Base-by-base conservation (phyloP, 768 basidiomycete species). In the Termitomyces sp. region DNA sequence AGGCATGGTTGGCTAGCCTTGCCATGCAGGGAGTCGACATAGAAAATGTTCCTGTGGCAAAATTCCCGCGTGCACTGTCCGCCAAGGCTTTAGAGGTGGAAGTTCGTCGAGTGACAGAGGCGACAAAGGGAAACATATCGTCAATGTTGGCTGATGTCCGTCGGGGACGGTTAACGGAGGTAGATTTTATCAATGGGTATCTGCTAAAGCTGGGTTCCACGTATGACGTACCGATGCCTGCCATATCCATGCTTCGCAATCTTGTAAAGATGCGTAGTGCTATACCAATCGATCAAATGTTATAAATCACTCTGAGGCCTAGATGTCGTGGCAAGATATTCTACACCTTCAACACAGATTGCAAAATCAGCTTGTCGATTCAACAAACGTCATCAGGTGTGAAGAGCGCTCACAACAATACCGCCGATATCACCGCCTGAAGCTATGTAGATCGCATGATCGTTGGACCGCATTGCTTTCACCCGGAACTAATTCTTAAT, bases 161-260 rank as follows among this genome's bases (percentile, higher is more conserved):
- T 61, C 70, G 72, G 33, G 86, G 86, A 44, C 73, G 75, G 52
- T 60, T 66, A 5, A 94, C 93, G 0, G 94, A 98, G 73, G 80
- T 98, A 24, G 82, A 88, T 18, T 90, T 75, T 64, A 76, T 97
- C 64, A 94, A 91, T 59, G 94, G 95, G 5, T 92, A 94, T 68
- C 70, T 98, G 50, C 66, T 85, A 29, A 71, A 74, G 8, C 72
- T 93, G 8, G 95, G 88, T 26, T 63, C 71, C 48, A 69, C 75
- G 39, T 80, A 87, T 62, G 72, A 75, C 6, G 73, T 94, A 31
- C 69, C 72, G 18, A 88, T 86, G 66, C 83, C 84, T 5, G 75
- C 79, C 26, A 89, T 77, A 56, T 68, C 76, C 2, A 72, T 76
- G n/a, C 73, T 92, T 48, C 66, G 78, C 37, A 74, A 84, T 52